A percentile compares a stretch with the other conserved stretches of the same genome.
phyloP scores from a whole-genome alignment of 2,329 filamentous ascomycete species.

The Ampelomyces quisqualis region DNA sequence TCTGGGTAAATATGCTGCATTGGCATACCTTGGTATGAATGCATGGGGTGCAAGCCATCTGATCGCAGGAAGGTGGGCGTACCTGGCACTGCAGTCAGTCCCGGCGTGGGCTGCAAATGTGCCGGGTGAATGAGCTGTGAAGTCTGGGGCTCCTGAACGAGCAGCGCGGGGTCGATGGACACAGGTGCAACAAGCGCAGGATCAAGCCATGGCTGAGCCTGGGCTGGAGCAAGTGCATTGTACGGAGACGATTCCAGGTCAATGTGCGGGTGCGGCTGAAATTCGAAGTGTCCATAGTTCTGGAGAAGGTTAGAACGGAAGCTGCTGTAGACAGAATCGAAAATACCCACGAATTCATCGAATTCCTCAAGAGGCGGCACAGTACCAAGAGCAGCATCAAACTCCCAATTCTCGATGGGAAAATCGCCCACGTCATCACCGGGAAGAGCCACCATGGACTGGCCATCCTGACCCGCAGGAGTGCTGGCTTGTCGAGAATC shows the following conservation, averaged over 20 bases:
- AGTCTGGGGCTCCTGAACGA: not conserved
- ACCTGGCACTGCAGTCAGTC: slow-evolving; percentile 3
- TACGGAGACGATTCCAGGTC: not conserved
- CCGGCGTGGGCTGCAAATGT: not conserved
- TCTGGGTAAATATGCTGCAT: not conserved
- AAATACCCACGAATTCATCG: too few relatives aligned
- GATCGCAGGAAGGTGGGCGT: not conserved
- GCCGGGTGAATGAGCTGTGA: not conserved
- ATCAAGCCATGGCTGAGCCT: not conserved
- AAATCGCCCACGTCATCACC: slow-evolving; percentile 6
- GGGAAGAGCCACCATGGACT: slow-evolving; percentile 1
- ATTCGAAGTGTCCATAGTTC: too few relatives aligned
- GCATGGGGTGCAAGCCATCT: too few relatives aligned
- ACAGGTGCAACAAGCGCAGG: too few relatives aligned
- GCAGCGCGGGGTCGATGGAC: slow-evolving; percentile 1
- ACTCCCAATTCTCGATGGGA: not conserved
- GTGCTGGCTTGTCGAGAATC: slow-evolving; percentile 5
- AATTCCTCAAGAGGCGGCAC: not conserved
- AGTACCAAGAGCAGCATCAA: not conserved
- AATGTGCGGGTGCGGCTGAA: too few relatives aligned
- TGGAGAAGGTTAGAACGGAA: too few relatives aligned
- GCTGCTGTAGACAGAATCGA: too few relatives aligned
- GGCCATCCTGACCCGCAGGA: slow-evolving; percentile 8
- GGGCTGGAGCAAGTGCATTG: not conserved
- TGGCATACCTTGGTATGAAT: not conserved